These are phyloP conservation scores for Tulasnella sp. DNA, from an alignment of 768 basidiomycete species.

Conservation along the genomic window DNA sequence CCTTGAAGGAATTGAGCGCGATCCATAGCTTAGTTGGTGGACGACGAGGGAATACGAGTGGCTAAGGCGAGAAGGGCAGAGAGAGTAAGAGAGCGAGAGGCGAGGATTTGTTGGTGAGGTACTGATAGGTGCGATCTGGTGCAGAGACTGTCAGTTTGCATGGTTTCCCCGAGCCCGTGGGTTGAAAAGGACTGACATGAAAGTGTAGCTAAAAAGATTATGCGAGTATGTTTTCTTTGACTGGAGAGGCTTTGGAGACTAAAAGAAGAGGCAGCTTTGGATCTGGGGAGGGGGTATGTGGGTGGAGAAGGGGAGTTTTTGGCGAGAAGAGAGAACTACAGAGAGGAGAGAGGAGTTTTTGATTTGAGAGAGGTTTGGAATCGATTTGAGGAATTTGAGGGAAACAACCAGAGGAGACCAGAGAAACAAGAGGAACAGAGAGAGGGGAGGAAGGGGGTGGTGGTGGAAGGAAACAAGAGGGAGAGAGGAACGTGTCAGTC, in stretches of 20 bases:
- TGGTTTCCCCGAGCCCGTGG: neutral
- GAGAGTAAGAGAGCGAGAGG: slow-evolving; percentile 41
- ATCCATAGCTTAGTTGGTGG: slow-evolving; percentile 33
- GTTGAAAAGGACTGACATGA: slow-evolving; percentile 24
- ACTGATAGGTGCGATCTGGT: slow-evolving; percentile 23
- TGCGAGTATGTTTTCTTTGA: slow-evolving; percentile 9
- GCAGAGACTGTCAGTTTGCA: neutral
- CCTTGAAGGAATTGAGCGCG: slow-evolving; percentile 87
- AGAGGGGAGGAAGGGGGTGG: slow-evolving; percentile 35
- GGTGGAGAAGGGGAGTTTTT: slow-evolving; percentile 6
- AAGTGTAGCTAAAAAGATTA: slow-evolving; percentile 27
- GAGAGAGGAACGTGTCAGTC: slow-evolving; percentile 25
- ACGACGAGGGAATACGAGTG: neutral
- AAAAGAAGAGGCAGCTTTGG: slow-evolving; percentile 15
- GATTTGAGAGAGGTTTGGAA: slow-evolving; percentile 12
- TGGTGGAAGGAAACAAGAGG: slow-evolving; percentile 12
- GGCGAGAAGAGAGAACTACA: slow-evolving; percentile 7
- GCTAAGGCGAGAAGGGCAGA: slow-evolving; percentile 1
- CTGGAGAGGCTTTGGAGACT: slow-evolving; percentile 7
- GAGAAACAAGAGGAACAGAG: slow-evolving; percentile 37
- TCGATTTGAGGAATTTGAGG: slow-evolving; percentile 22
- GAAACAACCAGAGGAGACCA: slow-evolving; percentile 35
- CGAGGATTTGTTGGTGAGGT: slow-evolving; percentile 17
- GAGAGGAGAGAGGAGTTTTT: neutral
- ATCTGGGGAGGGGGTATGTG: slow-evolving; percentile 7